These are phyloP conservation scores for Bathelium albidoporum DNA, from an alignment of 495 filamentous ascomycete genomes.

Conservation along the genomic window DNA sequence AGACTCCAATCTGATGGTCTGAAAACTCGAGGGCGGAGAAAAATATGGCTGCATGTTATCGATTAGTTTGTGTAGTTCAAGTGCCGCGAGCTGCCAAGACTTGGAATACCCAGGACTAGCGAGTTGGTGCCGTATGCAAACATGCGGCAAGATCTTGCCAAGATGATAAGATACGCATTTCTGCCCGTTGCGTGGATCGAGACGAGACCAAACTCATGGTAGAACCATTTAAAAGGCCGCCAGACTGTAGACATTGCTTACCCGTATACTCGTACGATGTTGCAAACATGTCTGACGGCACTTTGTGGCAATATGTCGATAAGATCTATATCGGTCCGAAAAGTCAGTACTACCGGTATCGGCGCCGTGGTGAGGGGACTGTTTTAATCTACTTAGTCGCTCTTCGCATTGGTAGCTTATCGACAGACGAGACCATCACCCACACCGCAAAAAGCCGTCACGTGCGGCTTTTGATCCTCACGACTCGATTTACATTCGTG, in stretches of 20 bases:
- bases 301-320: background rate
- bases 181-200: slow-evolving; percentile 18
- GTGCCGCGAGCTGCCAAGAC: slow-evolving; percentile 52
- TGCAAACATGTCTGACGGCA: background rate
- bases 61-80: slow-evolving; percentile 31
- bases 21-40: background rate
- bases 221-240: slow-evolving; percentile 15
- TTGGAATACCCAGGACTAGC: slow-evolving; percentile 60
- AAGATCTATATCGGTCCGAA: too few species aligned
- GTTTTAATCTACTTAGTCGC: background rate
- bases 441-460: too few species aligned
- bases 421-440: too few species aligned
- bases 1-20: slow-evolving; percentile 51
- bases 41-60: background rate
- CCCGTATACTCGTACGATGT: background rate
- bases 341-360: background rate
- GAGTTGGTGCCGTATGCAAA: slow-evolving; percentile 70
- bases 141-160: slow-evolving; percentile 65
- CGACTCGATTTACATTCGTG: too few species aligned
- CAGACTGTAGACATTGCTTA: background rate
- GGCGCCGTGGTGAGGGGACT: background rate
- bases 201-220: slow-evolving; percentile 16
- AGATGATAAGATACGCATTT: slow-evolving; percentile 29
- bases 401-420: background rate
- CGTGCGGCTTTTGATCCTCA: too few species aligned